A percentile compares a stretch with the other conserved stretches of the same genome.
Conservation (phyloP, 2,329 filamentous ascomycete genomes). For the Colletotrichum endophyticum region DNA sequence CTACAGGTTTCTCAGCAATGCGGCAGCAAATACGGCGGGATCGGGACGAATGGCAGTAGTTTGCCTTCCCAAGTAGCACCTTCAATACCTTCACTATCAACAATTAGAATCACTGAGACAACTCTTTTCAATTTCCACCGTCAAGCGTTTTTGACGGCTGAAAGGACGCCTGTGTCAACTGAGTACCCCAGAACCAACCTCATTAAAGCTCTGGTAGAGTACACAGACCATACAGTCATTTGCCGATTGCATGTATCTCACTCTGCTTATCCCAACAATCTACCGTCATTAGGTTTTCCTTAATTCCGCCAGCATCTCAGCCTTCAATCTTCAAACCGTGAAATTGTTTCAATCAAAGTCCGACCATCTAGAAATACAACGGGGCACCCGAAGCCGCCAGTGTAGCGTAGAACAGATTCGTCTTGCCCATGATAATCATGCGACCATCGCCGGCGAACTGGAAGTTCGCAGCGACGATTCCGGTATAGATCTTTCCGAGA, state of each 20-base stretch:
- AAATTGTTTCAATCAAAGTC: neutral
- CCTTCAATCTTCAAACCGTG: neutral
- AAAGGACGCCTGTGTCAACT: neutral
- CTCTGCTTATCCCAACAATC: neutral
- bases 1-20: neutral
- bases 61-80: neutral
- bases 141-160: neutral
- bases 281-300: neutral
- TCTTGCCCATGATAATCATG: slow-evolving; percentile 39
- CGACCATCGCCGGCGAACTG: slow-evolving; percentile 44
- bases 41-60: neutral
- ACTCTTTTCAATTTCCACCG: neutral
- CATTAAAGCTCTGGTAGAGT: neutral
- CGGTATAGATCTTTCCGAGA: slow-evolving; percentile 61
- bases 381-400: slow-evolving; percentile 24
- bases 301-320: neutral
- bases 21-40: neutral
- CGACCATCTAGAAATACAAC: neutral
- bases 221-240: neutral
- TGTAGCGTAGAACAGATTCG: slow-evolving; percentile 36
- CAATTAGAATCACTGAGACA: neutral
- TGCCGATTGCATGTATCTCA: no score
- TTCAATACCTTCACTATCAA: neutral
- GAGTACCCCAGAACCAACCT: fast-evolving
- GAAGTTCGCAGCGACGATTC: slow-evolving; percentile 49